Evolutionary conservation across 257 asterid genomes (phyloP).

Genomic region (Primulina huaijiensis): DNA sequence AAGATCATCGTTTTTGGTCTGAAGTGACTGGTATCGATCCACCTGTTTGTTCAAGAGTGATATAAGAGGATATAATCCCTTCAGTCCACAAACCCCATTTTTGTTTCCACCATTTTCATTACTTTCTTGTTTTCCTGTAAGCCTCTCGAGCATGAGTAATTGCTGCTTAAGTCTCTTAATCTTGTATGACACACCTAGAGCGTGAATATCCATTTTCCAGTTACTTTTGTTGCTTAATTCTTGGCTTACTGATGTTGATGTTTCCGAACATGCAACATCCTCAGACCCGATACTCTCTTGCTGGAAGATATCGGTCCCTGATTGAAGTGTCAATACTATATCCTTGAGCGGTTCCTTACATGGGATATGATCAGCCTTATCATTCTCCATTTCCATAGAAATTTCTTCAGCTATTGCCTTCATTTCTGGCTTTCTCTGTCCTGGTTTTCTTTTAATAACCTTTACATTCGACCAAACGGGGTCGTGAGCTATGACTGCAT

Average conservation of each 20-base stretch:
- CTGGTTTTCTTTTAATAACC: slow-evolving; percentile 54
- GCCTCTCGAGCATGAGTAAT: slow-evolving; percentile 72
- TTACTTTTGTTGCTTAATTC: slow-evolving; percentile 29
- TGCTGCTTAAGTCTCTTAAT: slow-evolving; percentile 95
- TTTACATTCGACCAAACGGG: slow-evolving; percentile 75
- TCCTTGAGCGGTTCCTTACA: slow-evolving; percentile 46
- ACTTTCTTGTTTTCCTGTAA: slow-evolving; percentile 64
- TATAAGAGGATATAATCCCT: slow-evolving; percentile 46
- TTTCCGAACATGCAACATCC: slow-evolving; percentile 28
- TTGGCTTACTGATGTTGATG: slow-evolving; percentile 38
- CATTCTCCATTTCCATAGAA: slow-evolving; percentile 26
- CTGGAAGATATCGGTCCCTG: slow-evolving; percentile 29
- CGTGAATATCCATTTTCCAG: slow-evolving; percentile 81
- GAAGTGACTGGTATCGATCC: slow-evolving; percentile 80
- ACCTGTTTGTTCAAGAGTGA: slow-evolving; percentile 68
- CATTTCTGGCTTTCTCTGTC: slow-evolving; percentile 47
- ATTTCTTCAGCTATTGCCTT: slow-evolving; percentile 31
- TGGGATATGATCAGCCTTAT: slow-evolving; percentile 27
- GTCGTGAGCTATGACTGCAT: slow-evolving; percentile 35
- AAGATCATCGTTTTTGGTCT: slow-evolving; percentile 70
- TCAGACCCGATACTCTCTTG: slow-evolving; percentile 35
- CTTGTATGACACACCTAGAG: slow-evolving; percentile 88
- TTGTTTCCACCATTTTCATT: slow-evolving; percentile 35
- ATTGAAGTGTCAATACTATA: slow-evolving; percentile 56
- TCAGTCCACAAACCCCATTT: slow-evolving; percentile 28